These are phyloP conservation scores for Beauveria medogensis DNA, from an alignment of 2,329 filamentous ascomycete genomes.

Conservation along the genomic window DNA sequence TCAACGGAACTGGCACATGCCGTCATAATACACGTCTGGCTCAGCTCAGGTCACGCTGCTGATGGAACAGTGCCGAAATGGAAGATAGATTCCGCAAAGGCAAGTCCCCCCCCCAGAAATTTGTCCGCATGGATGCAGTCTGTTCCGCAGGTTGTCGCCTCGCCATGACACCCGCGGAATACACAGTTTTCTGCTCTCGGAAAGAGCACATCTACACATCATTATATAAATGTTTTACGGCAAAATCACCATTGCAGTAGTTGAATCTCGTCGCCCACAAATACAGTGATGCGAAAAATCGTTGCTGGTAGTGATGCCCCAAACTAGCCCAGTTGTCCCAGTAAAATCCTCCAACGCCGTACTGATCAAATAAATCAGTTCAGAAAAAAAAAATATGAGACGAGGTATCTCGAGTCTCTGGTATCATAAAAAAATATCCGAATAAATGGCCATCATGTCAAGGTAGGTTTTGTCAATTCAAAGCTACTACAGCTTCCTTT, in stretches of 20 bases:
- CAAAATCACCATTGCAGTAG: not conserved
- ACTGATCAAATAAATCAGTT: not conserved
- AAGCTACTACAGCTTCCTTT: constrained; percentile 11
- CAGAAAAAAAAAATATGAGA: not conserved
- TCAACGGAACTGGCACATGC: constrained; percentile 8
- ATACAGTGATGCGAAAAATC: not conserved
- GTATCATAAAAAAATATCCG: constrained; percentile 5
- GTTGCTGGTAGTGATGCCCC: not conserved
- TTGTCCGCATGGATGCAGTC: not conserved
- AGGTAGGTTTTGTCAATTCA: constrained; percentile 12
- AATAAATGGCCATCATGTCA: constrained; percentile 10
- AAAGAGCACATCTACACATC: not conserved
- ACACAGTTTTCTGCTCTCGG: no score
- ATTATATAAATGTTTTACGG: not conserved
- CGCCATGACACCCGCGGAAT: no score
- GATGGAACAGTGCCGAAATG: not conserved
- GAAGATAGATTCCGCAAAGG: not conserved
- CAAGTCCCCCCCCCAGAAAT: not conserved
- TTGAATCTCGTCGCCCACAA: not conserved
- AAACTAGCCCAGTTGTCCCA: not conserved
- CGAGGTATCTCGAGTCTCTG: constrained; percentile 1
- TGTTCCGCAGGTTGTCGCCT: not conserved
- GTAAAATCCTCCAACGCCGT: not conserved
- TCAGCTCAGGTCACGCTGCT: not conserved
- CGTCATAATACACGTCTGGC: not conserved